These are phyloP conservation scores for Trichoderma guizhouense DNA, from an alignment of 2,329 filamentous ascomycete species.

Conservation along the genomic window DNA sequence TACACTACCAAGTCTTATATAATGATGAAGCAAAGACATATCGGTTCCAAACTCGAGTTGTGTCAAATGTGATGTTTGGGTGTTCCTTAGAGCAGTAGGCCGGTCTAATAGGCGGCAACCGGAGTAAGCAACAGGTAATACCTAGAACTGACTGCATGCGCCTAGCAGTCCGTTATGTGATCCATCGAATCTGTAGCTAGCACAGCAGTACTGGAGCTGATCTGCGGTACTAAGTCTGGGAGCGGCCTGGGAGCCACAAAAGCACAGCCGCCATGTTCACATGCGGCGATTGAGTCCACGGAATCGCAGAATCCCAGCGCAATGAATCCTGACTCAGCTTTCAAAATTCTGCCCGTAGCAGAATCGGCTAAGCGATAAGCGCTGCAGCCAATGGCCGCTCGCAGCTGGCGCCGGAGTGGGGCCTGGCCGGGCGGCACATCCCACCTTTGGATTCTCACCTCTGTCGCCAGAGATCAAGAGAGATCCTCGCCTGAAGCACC, in stretches of 20 bases:
- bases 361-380: constrained; percentile 25
- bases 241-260: neutral
- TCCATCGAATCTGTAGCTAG: neutral
- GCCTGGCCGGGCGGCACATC: constrained; percentile 18
- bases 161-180: neutral
- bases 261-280: neutral
- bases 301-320: neutral
- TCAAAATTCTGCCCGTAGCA: neutral
- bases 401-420: neutral
- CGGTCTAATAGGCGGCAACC: neutral
- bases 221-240: neutral
- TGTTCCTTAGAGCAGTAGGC: neutral
- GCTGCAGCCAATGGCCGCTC: constrained; percentile 22
- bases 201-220: neutral
- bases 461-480: constrained; percentile 9
- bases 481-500: constrained; percentile 13
- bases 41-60: neutral
- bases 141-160: neutral
- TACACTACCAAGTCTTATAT: neutral
- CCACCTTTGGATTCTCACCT: constrained; percentile 21
- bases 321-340: constrained; percentile 4
- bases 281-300: neutral
- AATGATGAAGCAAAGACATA: neutral
- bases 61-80: neutral
- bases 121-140: neutral